Base-by-base conservation (phyloP, 1,284 basidiomycete species). In the Sporisorium reilianum region DNA sequence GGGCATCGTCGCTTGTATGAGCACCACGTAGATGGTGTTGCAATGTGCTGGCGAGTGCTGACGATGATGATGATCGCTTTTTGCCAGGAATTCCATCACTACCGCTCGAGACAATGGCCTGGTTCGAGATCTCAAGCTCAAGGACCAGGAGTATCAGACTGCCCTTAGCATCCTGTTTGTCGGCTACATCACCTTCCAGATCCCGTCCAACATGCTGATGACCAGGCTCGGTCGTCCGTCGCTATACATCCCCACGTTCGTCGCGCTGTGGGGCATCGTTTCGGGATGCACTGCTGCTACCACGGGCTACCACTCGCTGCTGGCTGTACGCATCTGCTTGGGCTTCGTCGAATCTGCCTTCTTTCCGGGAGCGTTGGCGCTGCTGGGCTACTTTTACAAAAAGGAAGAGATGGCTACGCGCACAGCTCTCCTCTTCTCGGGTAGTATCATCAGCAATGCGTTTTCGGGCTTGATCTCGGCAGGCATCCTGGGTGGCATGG, bases 151-250 rank as follows among this genome's bases (percentile, higher is more conserved):
- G 36, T 79, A 66, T 34, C 58, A 58, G 16, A 91, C 90, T 0
- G 85, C 92, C 25, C 84, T 94, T 32, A 90, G 89, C 23, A 89
- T 93, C 66, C 88, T 93, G 41, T 93, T 92, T 78, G 89, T 92
- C 49, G 92, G 91, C 26, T 93, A 93, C 78, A 90, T 91, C 70
- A 84, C 91, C 57, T 91, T 92, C 90, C 92, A 93, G 83, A 88
- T 91, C 54, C 91, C 91, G 18, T 91, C 82, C 36, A 85, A 84
- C 62, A 68, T 83, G 72, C 40, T 85, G 52, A 75, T 85, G 70
- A 72, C 81, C 38, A 80, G 76, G 44, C 70, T 83, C 36, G 77
- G 75, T 23, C 49, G 74, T n/a, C 83, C 83, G 3, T 77, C 80
- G 14, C 45, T 80, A 25, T 85, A 80, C 75, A 82, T 85, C 38